Evolutionary conservation across 2,329 filamentous ascomycete genomes (phyloP), one percentile per base, ranked within the genome.

Genomic region (Fusarium miscanthi): DNA sequence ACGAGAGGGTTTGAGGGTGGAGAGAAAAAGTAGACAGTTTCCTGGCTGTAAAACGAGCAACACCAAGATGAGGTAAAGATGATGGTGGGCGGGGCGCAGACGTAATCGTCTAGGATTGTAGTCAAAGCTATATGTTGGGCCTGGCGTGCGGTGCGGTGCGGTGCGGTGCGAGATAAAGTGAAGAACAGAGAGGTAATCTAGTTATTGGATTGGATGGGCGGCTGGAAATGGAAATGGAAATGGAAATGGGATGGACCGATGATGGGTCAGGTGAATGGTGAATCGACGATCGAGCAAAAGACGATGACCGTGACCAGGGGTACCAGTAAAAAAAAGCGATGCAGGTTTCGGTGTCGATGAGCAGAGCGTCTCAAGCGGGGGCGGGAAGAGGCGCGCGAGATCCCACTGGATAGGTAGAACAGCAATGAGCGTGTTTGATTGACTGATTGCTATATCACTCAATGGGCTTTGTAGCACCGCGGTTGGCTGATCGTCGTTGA

Each of bases 181-280:
- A 51, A 69, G 69, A 70, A 40, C 42, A 70, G 45, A 66, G 58
- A 64, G 56, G 52, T 53, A 66, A 60, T 61, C 64, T 69, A 60
- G 49, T 57, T 66, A 61, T 51, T 67, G 46, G 42, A 69, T 69
- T 72, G 69, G 69, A 61, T 62, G 59, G 64, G 69, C 41, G 60
- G 54, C 63, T 67, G 54, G 63, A 66, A 52, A 66, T 65, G 45
- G 69, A 70, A 66, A 70, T 73, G 66, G 27, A 9, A 30, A 8
- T 25, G 23, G 23, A 25, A 25, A 25, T 25, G 23, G 66, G 70
- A 73, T 73, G 70, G 70, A 73, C 70, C 70, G 70, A 73, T 73
- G 60, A 71, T 71, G 70, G 70, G 70, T 73, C 70, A 73, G 70
- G 70, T 73, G 70, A 71, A 73, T 63, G 70, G 66, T 66, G 60